A percentile compares a stretch with the other conserved stretches of the same genome.
These are phyloP conservation scores for Cladosporium sp. DNA, from an alignment of 2,329 filamentous ascomycete genomes.

Conservation along the genomic window DNA sequence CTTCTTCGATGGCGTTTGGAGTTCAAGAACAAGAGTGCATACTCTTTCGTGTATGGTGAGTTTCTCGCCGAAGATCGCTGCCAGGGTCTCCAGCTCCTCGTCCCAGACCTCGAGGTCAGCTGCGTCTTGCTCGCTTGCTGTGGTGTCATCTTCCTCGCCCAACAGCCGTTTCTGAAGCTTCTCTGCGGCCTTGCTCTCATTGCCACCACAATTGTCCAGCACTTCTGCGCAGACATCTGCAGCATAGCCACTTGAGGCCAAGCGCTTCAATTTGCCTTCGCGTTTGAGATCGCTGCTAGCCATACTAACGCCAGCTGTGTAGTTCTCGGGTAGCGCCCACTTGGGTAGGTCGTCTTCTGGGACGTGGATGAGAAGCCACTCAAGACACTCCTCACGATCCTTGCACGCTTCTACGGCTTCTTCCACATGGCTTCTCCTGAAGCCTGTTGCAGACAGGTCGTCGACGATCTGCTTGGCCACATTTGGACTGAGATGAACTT, in stretches of 20 bases:
- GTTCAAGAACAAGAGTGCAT: constrained; percentile 66
- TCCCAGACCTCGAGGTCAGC: constrained; percentile 58
- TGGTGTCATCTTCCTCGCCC: constrained; percentile 37
- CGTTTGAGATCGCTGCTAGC: constrained; percentile 75
- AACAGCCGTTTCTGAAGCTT: constrained; percentile 69
- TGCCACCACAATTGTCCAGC: constrained; percentile 63
- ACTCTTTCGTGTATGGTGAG: constrained; percentile 52
- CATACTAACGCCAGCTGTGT: constrained; percentile 84
- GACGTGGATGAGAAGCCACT: constrained; percentile 95
- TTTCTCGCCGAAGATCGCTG: constrained; percentile 78
- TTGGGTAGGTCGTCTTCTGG: constrained; percentile 93
- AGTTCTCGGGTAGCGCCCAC: constrained; percentile 89
- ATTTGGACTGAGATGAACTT: constrained; percentile 57
- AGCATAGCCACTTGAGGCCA: constrained; percentile 81
- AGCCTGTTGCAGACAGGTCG: constrained; percentile 74
- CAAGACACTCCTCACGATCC: constrained; percentile 84
- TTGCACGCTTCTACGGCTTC: constrained; percentile 86
- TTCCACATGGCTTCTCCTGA: constrained; percentile 82
- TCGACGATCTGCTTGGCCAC: constrained; percentile 61
- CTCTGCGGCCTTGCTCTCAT: constrained; percentile 76
- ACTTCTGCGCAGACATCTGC: constrained; percentile 76
- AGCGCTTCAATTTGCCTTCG: constrained; percentile 76
- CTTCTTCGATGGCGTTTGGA: constrained; percentile 40
- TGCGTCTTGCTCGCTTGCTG: constrained; percentile 30
- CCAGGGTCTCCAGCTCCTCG: constrained; percentile 78